phyloP scores from a whole-genome alignment of 2,329 filamentous ascomycete genomes.

The Cladosporium sp. region DNA sequence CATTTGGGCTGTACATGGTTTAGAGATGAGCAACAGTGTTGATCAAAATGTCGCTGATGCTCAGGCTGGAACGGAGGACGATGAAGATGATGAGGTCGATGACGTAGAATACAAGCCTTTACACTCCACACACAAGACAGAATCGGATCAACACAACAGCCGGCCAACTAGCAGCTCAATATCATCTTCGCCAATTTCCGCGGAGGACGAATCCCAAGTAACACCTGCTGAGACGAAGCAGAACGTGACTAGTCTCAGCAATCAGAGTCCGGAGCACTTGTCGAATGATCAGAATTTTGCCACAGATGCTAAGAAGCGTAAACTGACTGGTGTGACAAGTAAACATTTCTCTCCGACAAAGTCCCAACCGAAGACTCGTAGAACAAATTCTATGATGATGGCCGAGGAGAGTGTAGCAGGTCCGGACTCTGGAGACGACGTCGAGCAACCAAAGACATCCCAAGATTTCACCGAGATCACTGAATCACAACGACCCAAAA shows the following conservation, averaged over 20 bases:
- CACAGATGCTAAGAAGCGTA: conserved; percentile 22
- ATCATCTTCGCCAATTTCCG: background rate
- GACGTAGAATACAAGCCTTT: background rate
- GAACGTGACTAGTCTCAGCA: background rate
- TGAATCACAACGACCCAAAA: background rate
- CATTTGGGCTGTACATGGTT: conserved; percentile 4
- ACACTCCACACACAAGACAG: background rate
- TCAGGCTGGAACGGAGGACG: background rate
- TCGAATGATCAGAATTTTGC: background rate
- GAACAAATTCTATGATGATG: background rate
- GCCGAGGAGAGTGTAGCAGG: conserved; percentile 1
- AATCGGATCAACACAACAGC: background rate
- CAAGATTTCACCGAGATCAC: background rate
- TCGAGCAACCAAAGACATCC: background rate
- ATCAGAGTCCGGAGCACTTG: background rate
- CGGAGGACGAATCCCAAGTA: background rate
- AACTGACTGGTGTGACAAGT: conserved; percentile 31
- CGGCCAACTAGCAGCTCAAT: background rate
- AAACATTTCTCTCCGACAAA: conserved; percentile 30
- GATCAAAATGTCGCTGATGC: background rate
- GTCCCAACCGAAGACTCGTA: background rate
- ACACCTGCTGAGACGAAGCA: background rate
- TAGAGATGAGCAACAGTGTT: background rate
- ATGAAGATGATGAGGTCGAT: background rate
- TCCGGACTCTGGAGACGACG: background rate